A percentile compares a stretch with the other conserved stretches of the same genome.
Evolutionary conservation across 306 rosid genomes (phyloP).

Genomic region (Argentina anserina): DNA sequence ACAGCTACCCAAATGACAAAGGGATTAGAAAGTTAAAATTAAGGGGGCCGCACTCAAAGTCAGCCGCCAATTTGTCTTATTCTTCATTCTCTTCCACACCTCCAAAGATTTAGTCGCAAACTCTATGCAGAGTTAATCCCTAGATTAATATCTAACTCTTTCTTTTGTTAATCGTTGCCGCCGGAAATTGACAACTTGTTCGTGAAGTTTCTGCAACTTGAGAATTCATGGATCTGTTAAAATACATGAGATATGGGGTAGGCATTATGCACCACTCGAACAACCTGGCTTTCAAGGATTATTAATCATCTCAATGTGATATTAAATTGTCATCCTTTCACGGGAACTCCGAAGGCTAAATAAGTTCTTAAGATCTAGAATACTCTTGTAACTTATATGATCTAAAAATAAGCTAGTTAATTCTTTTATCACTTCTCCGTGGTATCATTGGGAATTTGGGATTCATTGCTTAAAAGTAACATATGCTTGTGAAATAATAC

Average conservation of each 20-base stretch:
- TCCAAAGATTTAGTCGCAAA: background rate
- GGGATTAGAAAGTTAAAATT: no score
- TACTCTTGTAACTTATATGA: background rate
- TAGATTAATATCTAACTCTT: background rate
- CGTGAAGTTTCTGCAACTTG: background rate
- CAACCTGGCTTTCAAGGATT: background rate
- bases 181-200: background rate
- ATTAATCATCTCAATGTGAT: no score
- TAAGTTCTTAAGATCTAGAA: background rate
- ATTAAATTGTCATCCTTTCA: background rate
- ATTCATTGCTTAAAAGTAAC: no score
- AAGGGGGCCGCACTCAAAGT: background rate
- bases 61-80: conserved; percentile 32
- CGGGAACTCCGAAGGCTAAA: background rate
- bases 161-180: background rate
- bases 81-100: conserved; percentile 8
- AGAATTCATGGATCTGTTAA: background rate
- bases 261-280: background rate
- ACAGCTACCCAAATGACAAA: background rate
- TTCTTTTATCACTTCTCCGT: no score
- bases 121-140: background rate
- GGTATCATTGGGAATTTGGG: no score
- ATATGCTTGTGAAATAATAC: no score
- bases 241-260: background rate
- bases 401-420: background rate